A percentile compares a stretch with the other conserved stretches of the same genome.
These are phyloP conservation scores for Stephania japonica DNA, from an alignment of 164 flowering plant genomes.

Conservation along the genomic window DNA sequence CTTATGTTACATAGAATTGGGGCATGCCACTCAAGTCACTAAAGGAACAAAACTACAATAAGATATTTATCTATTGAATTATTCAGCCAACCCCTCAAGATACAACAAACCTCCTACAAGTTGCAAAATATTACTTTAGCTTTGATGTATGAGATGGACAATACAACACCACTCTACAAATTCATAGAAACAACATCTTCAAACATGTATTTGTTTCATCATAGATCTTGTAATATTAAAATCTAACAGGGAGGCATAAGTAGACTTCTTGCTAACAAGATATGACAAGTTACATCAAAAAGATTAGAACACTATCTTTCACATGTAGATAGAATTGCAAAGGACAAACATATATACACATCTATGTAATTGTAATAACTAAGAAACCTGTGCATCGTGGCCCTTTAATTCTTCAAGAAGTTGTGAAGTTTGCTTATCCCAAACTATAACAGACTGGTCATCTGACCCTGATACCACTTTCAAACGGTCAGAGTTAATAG, in stretches of 20 bases:
- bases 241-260: not conserved
- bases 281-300: not conserved
- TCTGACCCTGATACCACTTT: conserved; percentile 96
- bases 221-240: not conserved
- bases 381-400: conserved; percentile 78
- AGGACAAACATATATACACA: not conserved
- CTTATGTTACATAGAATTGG: no score
- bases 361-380: not conserved
- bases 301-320: not conserved
- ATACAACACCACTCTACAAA: not conserved
- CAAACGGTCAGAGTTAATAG: conserved; percentile 89
- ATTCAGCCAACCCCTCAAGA: no score
- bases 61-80: no score
- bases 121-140: not conserved
- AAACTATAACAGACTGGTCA: conserved; percentile 83
- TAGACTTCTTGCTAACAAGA: not conserved
- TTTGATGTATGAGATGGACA: not conserved
- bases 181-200: not conserved
- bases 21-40: no score
- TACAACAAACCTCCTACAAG: no score
- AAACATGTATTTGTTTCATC: not conserved
- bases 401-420: conserved; percentile 93
- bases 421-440: conserved; percentile 96
- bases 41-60: no score
- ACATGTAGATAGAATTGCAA: not conserved